Conservation (phyloP, 2,329 filamentous ascomycete species). For the Escovopsis weberi region DNA sequence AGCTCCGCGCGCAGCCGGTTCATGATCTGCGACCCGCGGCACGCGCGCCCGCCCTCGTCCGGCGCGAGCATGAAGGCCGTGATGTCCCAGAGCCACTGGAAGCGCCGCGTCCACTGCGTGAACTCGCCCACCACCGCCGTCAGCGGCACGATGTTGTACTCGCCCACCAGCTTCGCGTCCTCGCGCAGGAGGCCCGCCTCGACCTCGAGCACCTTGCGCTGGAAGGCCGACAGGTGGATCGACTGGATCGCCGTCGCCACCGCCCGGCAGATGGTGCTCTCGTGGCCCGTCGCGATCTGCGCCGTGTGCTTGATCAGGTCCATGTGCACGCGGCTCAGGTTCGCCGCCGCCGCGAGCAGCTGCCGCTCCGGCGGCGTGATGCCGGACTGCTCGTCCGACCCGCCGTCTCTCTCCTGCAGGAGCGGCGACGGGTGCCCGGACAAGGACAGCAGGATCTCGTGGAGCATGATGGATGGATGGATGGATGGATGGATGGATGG, state of each 20-base stretch:
- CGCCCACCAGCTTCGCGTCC: slow-evolving; percentile 71
- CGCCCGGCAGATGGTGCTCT: slow-evolving; percentile 73
- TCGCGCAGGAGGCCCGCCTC: slow-evolving; percentile 63
- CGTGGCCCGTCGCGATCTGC: slow-evolving; percentile 54
- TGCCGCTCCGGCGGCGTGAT: slow-evolving; percentile 70
- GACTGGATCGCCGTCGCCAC: slow-evolving; percentile 66
- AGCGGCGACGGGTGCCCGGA: slow-evolving; percentile 87
- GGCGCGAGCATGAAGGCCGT: slow-evolving; percentile 49
- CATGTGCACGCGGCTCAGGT: slow-evolving; percentile 65
- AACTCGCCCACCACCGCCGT: slow-evolving; percentile 76
- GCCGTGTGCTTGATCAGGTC: slow-evolving; percentile 53
- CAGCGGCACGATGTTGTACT: slow-evolving; percentile 84
- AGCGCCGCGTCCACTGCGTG: slow-evolving; percentile 65
- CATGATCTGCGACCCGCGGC: slow-evolving; percentile 60
- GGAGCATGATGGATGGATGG: slow-evolving; percentile 53
- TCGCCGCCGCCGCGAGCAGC: slow-evolving; percentile 62
- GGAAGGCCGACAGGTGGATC: slow-evolving; percentile 65
- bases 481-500: background rate
- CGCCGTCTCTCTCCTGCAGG: slow-evolving; percentile 43
- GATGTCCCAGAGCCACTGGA: slow-evolving; percentile 76
- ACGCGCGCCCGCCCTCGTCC: slow-evolving; percentile 22
- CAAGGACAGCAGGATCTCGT: slow-evolving; percentile 94
- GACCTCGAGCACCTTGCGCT: slow-evolving; percentile 69
- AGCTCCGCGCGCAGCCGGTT: slow-evolving; percentile 61
- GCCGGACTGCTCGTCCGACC: slow-evolving; percentile 25